These are phyloP conservation scores for Helminthosporium solani DNA, from an alignment of 2,329 filamentous ascomycete species.

Conservation along the genomic window DNA sequence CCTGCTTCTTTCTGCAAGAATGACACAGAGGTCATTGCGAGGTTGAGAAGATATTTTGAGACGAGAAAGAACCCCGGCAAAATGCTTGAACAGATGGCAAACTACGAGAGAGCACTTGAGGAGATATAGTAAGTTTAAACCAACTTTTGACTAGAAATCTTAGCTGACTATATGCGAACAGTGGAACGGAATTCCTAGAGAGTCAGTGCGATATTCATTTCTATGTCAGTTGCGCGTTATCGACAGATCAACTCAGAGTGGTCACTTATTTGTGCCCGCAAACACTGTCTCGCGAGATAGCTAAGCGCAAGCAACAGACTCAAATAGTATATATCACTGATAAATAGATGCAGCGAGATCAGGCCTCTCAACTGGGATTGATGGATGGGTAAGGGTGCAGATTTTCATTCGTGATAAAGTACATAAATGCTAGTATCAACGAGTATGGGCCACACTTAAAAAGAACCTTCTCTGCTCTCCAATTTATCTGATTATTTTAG, in stretches of 20 bases:
- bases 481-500: no score
- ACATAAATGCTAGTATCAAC: no score
- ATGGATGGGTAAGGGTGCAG: no score
- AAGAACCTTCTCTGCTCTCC: no score
- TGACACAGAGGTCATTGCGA: conserved; percentile 7
- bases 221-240: conserved; percentile 11
- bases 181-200: conserved; percentile 5
- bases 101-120: conserved; percentile 9
- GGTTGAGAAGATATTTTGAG: conserved; percentile 9
- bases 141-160: not conserved
- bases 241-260: conserved; percentile 8
- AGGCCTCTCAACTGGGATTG: no score
- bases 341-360: no score
- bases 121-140: conserved; percentile 6
- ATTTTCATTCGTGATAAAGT: no score
- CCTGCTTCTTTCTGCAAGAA: conserved; percentile 11
- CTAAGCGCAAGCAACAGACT: not conserved
- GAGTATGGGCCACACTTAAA: no score
- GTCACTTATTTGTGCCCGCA: conserved; percentile 11
- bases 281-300: conserved; percentile 8
- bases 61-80: conserved; percentile 6
- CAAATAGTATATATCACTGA: no score
- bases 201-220: conserved; percentile 9
- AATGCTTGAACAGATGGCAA: conserved; percentile 12
- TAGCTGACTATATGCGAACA: not conserved